Conservation (phyloP, 495 filamentous ascomycete species). For the Xylaria sp. region DNA sequence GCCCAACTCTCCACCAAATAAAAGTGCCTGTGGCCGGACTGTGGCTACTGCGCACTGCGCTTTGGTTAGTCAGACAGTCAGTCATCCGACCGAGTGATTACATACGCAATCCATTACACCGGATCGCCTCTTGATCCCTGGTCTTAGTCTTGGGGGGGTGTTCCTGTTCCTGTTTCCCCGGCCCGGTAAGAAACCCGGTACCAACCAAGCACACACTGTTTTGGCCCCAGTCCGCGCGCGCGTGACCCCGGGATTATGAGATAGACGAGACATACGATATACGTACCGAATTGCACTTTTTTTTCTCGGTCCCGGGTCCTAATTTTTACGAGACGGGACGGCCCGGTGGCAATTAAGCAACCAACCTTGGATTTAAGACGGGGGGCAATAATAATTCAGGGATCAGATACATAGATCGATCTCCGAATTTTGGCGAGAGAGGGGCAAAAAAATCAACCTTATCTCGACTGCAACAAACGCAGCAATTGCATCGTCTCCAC, state of each 20-base stretch:
- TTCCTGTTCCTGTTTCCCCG: background rate
- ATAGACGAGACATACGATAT: background rate
- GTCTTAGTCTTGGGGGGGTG: background rate
- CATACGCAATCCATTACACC: slow-evolving; percentile 1
- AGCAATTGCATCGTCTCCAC: slow-evolving; percentile 4
- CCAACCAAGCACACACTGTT: background rate
- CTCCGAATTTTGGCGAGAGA: background rate
- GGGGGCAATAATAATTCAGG: background rate
- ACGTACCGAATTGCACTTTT: slow-evolving; percentile 4
- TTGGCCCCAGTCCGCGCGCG: background rate
- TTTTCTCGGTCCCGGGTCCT: background rate
- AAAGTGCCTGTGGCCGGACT: too few species aligned
- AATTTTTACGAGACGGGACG: slow-evolving; percentile 15
- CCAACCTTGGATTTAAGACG: background rate
- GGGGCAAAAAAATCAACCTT: slow-evolving; percentile 16
- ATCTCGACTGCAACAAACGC: slow-evolving; percentile 15
- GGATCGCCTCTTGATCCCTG: background rate
- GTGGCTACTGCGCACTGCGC: background rate
- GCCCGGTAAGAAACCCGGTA: slow-evolving; percentile 4
- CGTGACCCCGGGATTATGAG: background rate
- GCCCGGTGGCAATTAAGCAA: slow-evolving; percentile 15
- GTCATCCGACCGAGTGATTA: background rate
- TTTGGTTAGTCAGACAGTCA: slow-evolving; percentile 14
- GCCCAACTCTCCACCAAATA: slow-evolving; percentile 1
- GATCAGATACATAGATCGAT: too few species aligned